Percentiles rank a stretch among this genome's conserved stretches.
These are phyloP conservation scores for Petrea volubilis DNA, from an alignment of 257 asterid genomes.

Conservation along the genomic window DNA sequence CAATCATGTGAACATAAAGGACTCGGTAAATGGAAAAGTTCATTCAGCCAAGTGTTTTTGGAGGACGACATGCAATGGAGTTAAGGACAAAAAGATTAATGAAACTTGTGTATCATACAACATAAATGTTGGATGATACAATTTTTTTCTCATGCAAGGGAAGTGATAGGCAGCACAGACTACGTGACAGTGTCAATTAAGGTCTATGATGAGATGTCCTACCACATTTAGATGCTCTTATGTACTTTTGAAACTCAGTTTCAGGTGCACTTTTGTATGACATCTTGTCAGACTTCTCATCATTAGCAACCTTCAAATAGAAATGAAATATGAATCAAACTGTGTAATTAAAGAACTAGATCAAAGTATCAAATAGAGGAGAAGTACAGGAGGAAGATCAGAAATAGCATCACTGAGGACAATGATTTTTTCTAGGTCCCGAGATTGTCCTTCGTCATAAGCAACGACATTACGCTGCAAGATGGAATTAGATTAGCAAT, in stretches of 20 bases:
- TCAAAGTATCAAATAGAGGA: slow-evolving; percentile 1
- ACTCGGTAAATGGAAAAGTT: neutral
- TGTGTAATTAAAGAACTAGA: slow-evolving; percentile 13
- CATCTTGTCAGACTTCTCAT: slow-evolving; percentile 46
- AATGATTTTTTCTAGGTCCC: slow-evolving; percentile 39
- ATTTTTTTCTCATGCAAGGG: neutral
- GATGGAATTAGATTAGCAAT: slow-evolving; percentile 23
- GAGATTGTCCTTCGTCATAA: slow-evolving; percentile 45
- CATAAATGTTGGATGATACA: neutral
- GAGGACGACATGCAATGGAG: neutral
- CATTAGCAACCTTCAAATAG: slow-evolving; percentile 41
- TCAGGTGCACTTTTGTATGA: slow-evolving; percentile 30
- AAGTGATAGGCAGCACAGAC: slow-evolving; percentile 15
- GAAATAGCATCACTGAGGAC: slow-evolving; percentile 50
- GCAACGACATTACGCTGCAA: slow-evolving; percentile 57
- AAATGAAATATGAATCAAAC: slow-evolving; percentile 19
- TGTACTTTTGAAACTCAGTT: slow-evolving; percentile 47
- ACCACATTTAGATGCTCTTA: slow-evolving; percentile 50
- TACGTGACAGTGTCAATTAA: slow-evolving; percentile 13
- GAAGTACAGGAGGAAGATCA: slow-evolving; percentile 55
- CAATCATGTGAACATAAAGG: neutral
- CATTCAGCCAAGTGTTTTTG: slow-evolving; percentile 10
- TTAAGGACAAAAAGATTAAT: neutral
- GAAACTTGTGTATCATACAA: neutral
- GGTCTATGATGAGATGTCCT: slow-evolving; percentile 19